Base-by-base conservation (phyloP, 2,329 filamentous ascomycete species). In the Elsinoe perseae region DNA sequence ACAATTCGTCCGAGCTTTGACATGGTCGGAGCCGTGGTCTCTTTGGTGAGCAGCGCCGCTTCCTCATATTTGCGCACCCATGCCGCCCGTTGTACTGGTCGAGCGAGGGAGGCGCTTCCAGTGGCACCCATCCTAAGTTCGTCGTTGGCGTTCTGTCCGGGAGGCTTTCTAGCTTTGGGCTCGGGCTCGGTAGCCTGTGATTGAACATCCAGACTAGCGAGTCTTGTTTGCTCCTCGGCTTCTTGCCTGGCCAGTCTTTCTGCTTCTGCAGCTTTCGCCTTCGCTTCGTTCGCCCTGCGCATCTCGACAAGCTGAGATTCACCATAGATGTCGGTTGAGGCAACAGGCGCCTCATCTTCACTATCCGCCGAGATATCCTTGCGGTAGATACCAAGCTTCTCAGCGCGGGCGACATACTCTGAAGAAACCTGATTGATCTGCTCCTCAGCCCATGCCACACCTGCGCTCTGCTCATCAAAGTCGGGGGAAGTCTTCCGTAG, bases 1-100 rank as follows among this genome's bases (percentile, higher is more conserved):
- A 74, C 64, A n/a, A 80, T 66, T 28, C 78, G 76, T 44, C 68
- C 67, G 34, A 71, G 46, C 1, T 56, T 57, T 55, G 63, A 64
- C 50, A 70, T 60, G 6, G 66, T 50, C 6, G 69, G 69, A 1
- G 67, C 59, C 9, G 59, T 57, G 42, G 67, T 65, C 20, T 64
- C 63, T 54, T 69, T 67, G 64, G 68, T 66, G 53, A 69, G 63
- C 2, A 57, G 58, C 14, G 69, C 68, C 42, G 65, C 62, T 25
- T 70, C 66, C 60, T 68, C 66, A 57, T 69, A 70, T 59, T 70
- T 66, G 36, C 69, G 67, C 10, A 70, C 64, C 68, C 68, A 70
- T 4, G 64, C 61, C 32, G 66, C 64, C 14, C 65, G 64, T 56
- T 68, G 62, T 9, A 63, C 60, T 8, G 65, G 65, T 10, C 40